phyloP scores from a whole-genome alignment of 2,329 filamentous ascomycete species.

The Samsoniella hepiali region DNA sequence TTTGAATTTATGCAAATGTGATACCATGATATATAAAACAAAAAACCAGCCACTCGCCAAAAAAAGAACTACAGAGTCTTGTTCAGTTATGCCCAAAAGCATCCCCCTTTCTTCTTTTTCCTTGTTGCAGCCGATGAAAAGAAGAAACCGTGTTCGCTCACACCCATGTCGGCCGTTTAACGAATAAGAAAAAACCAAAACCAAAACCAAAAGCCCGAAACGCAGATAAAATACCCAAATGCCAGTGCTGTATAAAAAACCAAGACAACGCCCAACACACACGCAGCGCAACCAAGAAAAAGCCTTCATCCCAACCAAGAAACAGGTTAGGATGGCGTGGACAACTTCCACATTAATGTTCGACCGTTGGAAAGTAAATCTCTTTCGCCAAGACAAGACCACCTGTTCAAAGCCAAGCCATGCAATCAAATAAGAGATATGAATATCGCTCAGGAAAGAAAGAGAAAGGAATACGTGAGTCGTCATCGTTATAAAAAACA shows the following conservation, averaged over 20 bases:
- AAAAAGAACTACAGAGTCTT: background rate
- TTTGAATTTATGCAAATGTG: constrained; percentile 20
- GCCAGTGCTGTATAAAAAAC: constrained; percentile 16
- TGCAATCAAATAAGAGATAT: constrained; percentile 36
- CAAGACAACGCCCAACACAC: constrained; percentile 1
- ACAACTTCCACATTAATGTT: constrained; percentile 3
- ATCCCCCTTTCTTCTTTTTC: background rate
- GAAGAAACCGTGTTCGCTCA: background rate
- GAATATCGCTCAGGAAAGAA: constrained; percentile 31
- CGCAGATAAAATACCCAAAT: constrained; percentile 18
- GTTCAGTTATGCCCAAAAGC: background rate
- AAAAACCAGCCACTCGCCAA: background rate
- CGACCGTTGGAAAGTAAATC: background rate
- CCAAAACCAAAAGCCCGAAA: constrained; percentile 1
- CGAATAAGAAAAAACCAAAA: constrained; percentile 10
- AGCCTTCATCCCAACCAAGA: background rate
- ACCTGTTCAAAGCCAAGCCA: constrained; percentile 38
- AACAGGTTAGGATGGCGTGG: background rate
- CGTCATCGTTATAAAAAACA: constrained; percentile 40
- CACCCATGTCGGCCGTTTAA: constrained; percentile 2
- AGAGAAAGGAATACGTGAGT: constrained; percentile 32
- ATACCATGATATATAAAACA: constrained; percentile 20
- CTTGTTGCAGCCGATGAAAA: background rate
- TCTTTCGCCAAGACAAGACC: background rate
- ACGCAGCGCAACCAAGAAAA: background rate